Evolutionary conservation across 2,329 filamentous ascomycete species (phyloP), one percentile per base, ranked within the genome.

Genomic region (Fusarium heterosporum): DNA sequence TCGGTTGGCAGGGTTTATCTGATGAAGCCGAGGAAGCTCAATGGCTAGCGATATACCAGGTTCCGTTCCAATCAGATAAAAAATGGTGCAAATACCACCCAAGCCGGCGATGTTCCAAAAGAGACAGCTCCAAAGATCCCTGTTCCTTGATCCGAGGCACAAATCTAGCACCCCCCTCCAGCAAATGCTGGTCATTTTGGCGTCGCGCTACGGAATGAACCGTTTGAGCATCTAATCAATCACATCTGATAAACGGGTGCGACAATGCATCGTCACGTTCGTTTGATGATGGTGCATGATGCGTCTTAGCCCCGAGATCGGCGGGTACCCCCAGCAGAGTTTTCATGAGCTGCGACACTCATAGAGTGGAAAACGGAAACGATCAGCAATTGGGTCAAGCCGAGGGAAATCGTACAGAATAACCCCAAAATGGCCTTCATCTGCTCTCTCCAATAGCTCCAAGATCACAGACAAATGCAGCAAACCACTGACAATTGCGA

Each of bases 141-240:
- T 63, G 59, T 39, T 40, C 25, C 10, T 51, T 2, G 3, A 40
- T 22, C 34, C 11, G 7, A 55, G n/a, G 19, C 58, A 36, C 56
- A 5, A 41, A 25, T 41, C 6, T 16, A 16, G 16, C 32, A 29
- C 22, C 4, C 62, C 62, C 46, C 51, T 66, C 29, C 22, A 55
- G n/a, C 28, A 25, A 19, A 22, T 30, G 39, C 47, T 29, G 51
- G 51, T 53, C 54, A 12, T 26, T 53, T 67, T 63, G 58, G 60
- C 60, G 43, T 50, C 8, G 45, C 64, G 40, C 59, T 68, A 68
- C 64, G 64, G 64, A 68, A 50, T 53, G 56, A 51, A 65, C 64
- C 59, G 59, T 65, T 61, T 60, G 32, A 17, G 28, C 48, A 70
- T 70, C 67, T 70, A 70, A 70, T 70, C 67, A 70, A 70, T 70